These are phyloP conservation scores for Immersiella caudata DNA, from an alignment of 495 filamentous ascomycete species.

Conservation along the genomic window DNA sequence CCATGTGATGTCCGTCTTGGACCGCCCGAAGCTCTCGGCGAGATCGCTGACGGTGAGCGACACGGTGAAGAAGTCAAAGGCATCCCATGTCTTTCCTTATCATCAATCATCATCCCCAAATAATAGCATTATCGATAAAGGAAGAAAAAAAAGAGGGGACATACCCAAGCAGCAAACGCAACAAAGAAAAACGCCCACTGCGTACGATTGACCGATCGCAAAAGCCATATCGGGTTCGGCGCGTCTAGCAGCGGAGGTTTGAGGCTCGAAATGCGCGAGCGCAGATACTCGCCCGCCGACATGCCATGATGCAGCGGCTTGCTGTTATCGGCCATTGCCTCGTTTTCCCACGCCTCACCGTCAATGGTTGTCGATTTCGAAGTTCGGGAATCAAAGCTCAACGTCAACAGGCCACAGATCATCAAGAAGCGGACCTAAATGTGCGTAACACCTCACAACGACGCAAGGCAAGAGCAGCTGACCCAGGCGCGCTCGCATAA, in stretches of 20 bases:
- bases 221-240: conserved; percentile 74
- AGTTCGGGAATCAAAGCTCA: neutral
- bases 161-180: conserved; percentile 70
- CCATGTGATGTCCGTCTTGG: conserved; percentile 82
- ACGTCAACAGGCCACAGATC: neutral
- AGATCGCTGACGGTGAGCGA: conserved; percentile 72
- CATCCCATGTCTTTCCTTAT: conserved; percentile 68
- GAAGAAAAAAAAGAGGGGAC: conserved; percentile 19
- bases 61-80: conserved; percentile 92
- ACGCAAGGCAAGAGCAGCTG: neutral
- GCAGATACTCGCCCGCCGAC: conserved; percentile 63
- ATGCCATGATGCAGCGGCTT: conserved; percentile 51
- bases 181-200: conserved; percentile 88
- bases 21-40: conserved; percentile 65
- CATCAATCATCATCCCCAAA: conserved; percentile 13
- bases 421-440: neutral
- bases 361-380: neutral
- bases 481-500: neutral
- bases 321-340: conserved; percentile 12
- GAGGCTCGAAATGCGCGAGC: conserved; percentile 71
- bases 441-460: neutral
- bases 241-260: conserved; percentile 76
- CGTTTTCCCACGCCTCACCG: neutral
- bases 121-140: neutral
- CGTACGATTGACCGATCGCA: conserved; percentile 67